A percentile compares a stretch with the other conserved stretches of the same genome.
These are phyloP conservation scores for Dioscorea cayenensis DNA, from an alignment of 116 monocot species.

Conservation along the genomic window DNA sequence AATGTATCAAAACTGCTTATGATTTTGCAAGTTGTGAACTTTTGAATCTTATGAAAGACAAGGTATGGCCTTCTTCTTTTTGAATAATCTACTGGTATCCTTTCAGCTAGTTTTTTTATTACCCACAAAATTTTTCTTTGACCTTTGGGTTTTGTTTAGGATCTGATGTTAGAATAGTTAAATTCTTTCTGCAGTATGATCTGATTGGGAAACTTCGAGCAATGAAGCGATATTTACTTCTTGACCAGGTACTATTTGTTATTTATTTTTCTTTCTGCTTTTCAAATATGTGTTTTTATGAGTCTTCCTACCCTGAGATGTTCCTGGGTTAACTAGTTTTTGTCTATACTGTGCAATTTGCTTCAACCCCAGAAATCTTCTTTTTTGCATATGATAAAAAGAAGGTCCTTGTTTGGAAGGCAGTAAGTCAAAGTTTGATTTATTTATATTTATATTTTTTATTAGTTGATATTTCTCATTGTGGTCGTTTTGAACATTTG, in stretches of 20 bases:
- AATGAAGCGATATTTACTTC: conserved; percentile 87
- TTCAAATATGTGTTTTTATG: neutral
- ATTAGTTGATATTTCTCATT: too few species aligned
- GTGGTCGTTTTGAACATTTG: too few species aligned
- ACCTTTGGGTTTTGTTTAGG: neutral
- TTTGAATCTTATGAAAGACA: conserved; percentile 87
- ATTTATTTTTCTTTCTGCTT: neutral
- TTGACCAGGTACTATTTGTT: conserved; percentile 68
- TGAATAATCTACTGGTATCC: neutral
- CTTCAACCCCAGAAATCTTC: too few species aligned
- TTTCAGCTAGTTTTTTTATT: neutral
- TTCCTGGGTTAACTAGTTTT: neutral
- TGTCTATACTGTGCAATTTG: too few species aligned
- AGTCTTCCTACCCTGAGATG: neutral
- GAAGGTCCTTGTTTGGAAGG: too few species aligned
- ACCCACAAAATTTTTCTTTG: conserved; percentile 6
- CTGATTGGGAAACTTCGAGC: conserved; percentile 77
- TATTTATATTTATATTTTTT: too few species aligned
- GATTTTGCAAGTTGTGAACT: conserved; percentile 90
- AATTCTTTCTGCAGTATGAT: conserved; percentile 51
- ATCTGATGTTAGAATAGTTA: neutral
- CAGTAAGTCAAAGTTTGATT: too few species aligned
- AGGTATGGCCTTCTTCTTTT: conserved; percentile 29
- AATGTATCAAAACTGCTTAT: conserved; percentile 89
- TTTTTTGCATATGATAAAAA: too few species aligned